Evolutionary conservation across 2,329 filamentous ascomycete genomes (phyloP), one percentile per base, ranked within the genome.

Genomic region (Epichloe sylvatica): DNA sequence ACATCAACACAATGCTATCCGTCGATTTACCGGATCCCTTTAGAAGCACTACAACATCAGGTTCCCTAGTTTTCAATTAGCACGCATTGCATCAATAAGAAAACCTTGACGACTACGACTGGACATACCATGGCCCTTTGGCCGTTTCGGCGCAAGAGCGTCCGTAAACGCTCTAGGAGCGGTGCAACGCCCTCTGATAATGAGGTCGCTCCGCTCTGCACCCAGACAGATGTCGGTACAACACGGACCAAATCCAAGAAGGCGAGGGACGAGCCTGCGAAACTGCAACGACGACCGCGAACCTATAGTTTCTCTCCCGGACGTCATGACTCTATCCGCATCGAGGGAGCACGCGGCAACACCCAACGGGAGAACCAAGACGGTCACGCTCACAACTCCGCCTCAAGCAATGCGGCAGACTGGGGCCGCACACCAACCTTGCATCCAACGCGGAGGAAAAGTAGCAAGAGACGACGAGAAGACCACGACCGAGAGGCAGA

Each of bases 401-500:
- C 37, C 21, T 13, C 35, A 13, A 47, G 41, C 15, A 51, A 45
- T n/a, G 45, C 49, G 30, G 51, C 51, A 39, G 50, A 51, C 7
- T 67, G 64, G 64, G 56, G 61, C 38, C 62, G 64, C 39, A 65
- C 61, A n/a, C 65, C 67, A 15, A 82, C 78, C 8, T 63, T 82
- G 30, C 74, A 80, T 23, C 67, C 83, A 30, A 67, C 78, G 47
- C 78, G 81, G 52, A 81, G 83, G 53, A 87, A 81, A 60, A 84
- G 84, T 39, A 89, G 80, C 70, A 94, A 86, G 67, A 79, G 83
- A 58, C 81, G 83, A 59, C 82, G 83, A 57, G 76, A 84, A 54
- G 86, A 94, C 54, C 78, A 80, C 61, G 75, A 84, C 51, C 78
- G 91, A 51, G 90, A 95, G 66, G 86, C 86, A 54, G 88, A 95